Conservation (phyloP, 2,329 filamentous ascomycete species). For the Proliferodiscus dingleyae region DNA sequence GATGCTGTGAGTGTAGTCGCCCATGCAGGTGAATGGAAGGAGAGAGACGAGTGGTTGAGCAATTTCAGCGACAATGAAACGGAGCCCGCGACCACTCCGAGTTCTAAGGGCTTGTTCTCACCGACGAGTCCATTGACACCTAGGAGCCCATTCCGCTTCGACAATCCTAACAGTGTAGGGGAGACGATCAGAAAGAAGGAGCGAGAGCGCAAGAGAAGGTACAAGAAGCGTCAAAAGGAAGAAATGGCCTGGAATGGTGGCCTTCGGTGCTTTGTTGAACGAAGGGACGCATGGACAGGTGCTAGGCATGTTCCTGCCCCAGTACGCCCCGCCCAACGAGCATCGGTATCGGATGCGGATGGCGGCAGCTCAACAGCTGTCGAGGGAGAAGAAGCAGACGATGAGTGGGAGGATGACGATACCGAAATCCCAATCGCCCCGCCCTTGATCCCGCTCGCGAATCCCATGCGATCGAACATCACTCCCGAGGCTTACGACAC, state of each 20-base stretch:
- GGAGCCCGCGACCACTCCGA: constrained; percentile 11
- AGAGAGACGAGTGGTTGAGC: constrained; percentile 32
- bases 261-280: constrained; percentile 69
- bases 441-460: constrained; percentile 66
- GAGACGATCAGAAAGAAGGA: constrained; percentile 20
- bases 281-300: constrained; percentile 81
- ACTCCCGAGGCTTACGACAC: constrained; percentile 68
- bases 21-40: too few relatives aligned
- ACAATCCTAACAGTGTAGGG: constrained; percentile 37
- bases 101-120: constrained; percentile 11
- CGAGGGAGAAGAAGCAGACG: constrained; percentile 19
- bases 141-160: constrained; percentile 34
- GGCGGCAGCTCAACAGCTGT: constrained; percentile 20
- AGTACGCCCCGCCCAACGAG: constrained; percentile 30
- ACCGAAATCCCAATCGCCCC: constrained; percentile 60
- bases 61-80: constrained; percentile 24
- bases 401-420: constrained; percentile 23
- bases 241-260: constrained; percentile 78
- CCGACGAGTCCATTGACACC: constrained; percentile 4
- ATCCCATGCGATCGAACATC: constrained; percentile 74
- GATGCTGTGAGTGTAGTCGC: too few relatives aligned
- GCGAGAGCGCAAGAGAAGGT: constrained; percentile 36
- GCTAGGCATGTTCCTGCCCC: constrained; percentile 53
- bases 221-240: constrained; percentile 48
- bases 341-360: constrained; percentile 32